Evolutionary conservation across 257 asterid genomes (phyloP).

Genomic region (Agastache rugosa): DNA sequence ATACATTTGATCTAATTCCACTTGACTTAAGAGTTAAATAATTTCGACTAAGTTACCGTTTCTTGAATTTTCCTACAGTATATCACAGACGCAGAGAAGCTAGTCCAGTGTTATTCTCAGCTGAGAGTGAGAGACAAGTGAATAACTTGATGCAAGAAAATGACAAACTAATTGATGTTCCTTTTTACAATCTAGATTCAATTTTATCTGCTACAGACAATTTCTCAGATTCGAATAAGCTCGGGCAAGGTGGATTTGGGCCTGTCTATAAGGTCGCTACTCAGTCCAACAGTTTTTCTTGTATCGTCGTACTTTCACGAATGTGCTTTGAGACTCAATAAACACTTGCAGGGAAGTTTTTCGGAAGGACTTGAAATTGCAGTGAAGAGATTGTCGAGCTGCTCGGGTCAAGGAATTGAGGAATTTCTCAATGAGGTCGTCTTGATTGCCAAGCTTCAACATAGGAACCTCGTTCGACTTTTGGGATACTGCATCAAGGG

Average conservation of each 20-base stretch:
- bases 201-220: conserved; percentile 57
- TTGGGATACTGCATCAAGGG: conserved; percentile 50
- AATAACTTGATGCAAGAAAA: conserved; percentile 42
- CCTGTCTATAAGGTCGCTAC: conserved; percentile 60
- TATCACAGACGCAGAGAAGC: conserved; percentile 29
- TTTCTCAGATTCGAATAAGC: conserved; percentile 57
- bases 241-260: conserved; percentile 75
- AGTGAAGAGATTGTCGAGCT: conserved; percentile 52
- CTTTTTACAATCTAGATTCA: conserved; percentile 45
- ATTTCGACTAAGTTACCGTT: neutral
- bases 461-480: conserved; percentile 54
- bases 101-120: conserved; percentile 5
- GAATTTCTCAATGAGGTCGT: conserved; percentile 53
- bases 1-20: neutral
- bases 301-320: too few relatives aligned
- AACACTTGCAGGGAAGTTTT: conserved; percentile 46
- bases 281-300: neutral
- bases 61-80: conserved; percentile 11
- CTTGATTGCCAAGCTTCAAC: conserved; percentile 55
- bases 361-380: conserved; percentile 46
- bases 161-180: conserved; percentile 45
- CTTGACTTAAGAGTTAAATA: neutral
- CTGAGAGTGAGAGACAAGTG: conserved; percentile 33
- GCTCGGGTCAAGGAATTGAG: conserved; percentile 46
- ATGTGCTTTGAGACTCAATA: neutral